These are phyloP conservation scores for Metarhizium album DNA, from an alignment of 2,329 filamentous ascomycete genomes.

Conservation along the genomic window DNA sequence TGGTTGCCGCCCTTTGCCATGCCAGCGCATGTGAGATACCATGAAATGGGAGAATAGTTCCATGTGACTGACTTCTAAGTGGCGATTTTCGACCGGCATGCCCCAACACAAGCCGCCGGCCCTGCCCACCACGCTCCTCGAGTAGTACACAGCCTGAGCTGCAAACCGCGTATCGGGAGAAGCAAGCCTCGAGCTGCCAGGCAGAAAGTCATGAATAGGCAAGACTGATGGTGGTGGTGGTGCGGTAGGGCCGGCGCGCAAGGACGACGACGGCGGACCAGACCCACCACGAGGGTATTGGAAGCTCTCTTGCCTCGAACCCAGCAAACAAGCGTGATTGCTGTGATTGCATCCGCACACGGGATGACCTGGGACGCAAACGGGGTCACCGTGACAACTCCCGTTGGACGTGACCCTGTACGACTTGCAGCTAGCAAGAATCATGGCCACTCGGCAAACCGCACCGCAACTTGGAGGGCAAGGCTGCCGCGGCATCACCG, in stretches of 20 bases:
- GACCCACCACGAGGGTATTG: background rate
- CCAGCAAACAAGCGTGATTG: background rate
- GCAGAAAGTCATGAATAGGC: background rate
- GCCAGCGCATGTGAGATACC: constrained; percentile 37
- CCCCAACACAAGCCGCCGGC: background rate
- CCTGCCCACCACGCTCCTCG: background rate
- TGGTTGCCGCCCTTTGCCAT: constrained; percentile 47
- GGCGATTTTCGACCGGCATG: background rate
- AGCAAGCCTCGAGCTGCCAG: background rate
- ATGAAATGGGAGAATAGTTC: constrained; percentile 18
- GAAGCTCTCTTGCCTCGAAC: background rate
- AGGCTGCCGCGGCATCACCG: too few relatives aligned
- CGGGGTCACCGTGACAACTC: background rate
- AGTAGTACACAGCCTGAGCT: constrained; percentile 1
- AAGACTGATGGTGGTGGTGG: background rate
- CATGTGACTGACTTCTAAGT: background rate
- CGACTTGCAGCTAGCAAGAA: background rate
- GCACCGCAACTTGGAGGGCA: too few relatives aligned
- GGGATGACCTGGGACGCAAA: background rate
- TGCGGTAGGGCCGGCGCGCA: background rate
- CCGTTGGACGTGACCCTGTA: background rate
- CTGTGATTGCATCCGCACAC: background rate
- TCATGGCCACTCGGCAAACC: background rate
- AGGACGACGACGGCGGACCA: background rate
- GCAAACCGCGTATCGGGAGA: background rate